These are phyloP conservation scores for Sporothrix inflata DNA, from an alignment of 2,329 filamentous ascomycete species.

Conservation along the genomic window DNA sequence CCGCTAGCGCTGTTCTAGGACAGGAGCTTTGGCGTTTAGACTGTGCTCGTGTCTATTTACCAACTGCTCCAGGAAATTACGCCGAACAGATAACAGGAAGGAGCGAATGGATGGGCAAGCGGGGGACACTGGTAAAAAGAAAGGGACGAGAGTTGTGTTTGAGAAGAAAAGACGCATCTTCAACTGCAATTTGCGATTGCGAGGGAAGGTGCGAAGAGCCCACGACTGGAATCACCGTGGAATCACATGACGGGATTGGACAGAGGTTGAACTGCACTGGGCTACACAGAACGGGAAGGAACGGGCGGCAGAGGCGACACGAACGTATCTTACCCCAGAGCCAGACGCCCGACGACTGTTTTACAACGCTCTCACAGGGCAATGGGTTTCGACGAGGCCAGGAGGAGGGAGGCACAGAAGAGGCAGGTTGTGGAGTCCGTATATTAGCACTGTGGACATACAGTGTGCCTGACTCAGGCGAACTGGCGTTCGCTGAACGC, in stretches of 20 bases:
- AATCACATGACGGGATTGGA: not conserved
- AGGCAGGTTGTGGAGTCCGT: not conserved
- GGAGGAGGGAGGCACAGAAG: not conserved
- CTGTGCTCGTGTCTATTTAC: not conserved
- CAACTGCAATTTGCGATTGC: not conserved
- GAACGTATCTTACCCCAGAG: not conserved
- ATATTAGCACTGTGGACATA: not conserved
- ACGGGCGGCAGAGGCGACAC: not conserved
- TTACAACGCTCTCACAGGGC: not conserved
- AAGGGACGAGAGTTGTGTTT: not conserved
- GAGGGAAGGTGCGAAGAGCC: not conserved
- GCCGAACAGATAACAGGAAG: not conserved
- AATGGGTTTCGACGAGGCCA: not conserved
- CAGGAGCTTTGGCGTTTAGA: not conserved
- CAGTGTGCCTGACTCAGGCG: constrained; percentile 25
- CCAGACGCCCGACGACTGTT: not conserved
- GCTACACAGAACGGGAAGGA: not conserved
- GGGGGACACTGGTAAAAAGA: not conserved
- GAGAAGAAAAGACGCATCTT: not conserved
- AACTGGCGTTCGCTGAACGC: not conserved
- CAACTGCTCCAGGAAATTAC: not conserved
- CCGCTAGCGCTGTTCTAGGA: not conserved
- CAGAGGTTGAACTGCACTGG: not conserved
- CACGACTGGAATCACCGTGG: not conserved
- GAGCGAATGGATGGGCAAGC: not conserved